phyloP scores from a whole-genome alignment of 495 filamentous ascomycete species.

The Talaromyces nanjingensis region DNA sequence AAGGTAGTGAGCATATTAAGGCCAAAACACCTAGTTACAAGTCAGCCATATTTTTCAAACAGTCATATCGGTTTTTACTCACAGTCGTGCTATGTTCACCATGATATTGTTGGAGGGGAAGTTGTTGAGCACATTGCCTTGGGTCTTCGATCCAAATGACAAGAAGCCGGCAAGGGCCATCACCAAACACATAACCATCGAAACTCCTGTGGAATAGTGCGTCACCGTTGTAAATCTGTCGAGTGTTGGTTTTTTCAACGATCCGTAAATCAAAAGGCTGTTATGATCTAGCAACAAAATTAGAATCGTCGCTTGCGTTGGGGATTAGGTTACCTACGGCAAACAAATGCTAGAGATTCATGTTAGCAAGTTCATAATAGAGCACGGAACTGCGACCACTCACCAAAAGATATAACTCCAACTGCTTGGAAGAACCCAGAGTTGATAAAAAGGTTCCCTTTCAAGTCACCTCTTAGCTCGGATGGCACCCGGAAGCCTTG shows the following conservation, averaged over 20 bases:
- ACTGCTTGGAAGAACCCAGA: conserved; percentile 89
- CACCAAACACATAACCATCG: conserved; percentile 77
- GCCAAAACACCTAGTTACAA: conserved; percentile 61
- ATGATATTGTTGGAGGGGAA: conserved; percentile 83
- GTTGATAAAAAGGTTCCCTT: conserved; percentile 62
- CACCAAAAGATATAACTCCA: conserved; percentile 95
- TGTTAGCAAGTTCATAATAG: conserved; percentile 23
- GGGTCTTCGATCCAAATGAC: conserved; percentile 82
- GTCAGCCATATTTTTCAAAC: not conserved
- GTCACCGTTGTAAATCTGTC: conserved; percentile 90
- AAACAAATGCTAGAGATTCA: conserved; percentile 65
- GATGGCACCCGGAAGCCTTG: conserved; percentile 68
- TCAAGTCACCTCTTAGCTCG: conserved; percentile 63
- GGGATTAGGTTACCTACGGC: conserved; percentile 46
- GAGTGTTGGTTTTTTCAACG: conserved; percentile 85
- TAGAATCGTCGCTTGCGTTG: not conserved
- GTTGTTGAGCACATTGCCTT: conserved; percentile 96
- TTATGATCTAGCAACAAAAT: conserved; percentile 63
- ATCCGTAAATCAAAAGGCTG: conserved; percentile 93
- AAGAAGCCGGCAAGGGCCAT: conserved; percentile 90
- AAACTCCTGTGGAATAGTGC: conserved; percentile 83
- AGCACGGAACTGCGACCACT: conserved; percentile 12
- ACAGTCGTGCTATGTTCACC: conserved; percentile 89
- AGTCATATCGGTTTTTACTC: conserved; percentile 16
- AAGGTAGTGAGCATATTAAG: conserved; percentile 98